Evolutionary conservation across 2,329 filamentous ascomycete genomes (phyloP).

Genomic region (Colletotrichum caudatum): DNA sequence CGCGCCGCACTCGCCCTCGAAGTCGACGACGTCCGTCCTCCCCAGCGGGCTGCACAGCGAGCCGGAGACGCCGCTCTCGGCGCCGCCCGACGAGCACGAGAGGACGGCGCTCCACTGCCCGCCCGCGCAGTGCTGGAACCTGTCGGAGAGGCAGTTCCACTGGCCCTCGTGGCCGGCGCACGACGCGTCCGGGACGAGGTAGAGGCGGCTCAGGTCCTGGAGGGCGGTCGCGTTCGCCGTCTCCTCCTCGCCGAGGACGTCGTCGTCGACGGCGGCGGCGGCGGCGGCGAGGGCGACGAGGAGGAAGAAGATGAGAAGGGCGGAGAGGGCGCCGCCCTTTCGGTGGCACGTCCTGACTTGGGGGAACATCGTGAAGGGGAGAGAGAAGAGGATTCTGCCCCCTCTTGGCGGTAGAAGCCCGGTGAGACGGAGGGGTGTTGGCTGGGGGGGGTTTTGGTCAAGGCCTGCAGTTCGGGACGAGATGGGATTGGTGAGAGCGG

Average conservation of each 20-base stretch:
- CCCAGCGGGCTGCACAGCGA: constrained; percentile 29
- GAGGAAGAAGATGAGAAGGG: constrained; percentile 21
- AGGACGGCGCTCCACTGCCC: constrained; percentile 58
- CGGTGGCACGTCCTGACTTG: neutral
- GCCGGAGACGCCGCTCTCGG: no score
- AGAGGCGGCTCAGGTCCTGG: constrained; percentile 39
- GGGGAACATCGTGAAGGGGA: constrained; percentile 2
- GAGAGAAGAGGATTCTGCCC: neutral
- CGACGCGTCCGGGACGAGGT: constrained; percentile 51
- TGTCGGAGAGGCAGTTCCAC: constrained; percentile 65
- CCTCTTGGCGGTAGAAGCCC: no score
- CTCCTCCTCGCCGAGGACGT: neutral
- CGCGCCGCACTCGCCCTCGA: constrained; percentile 30
- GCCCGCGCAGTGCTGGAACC: constrained; percentile 63
- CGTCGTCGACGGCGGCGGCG: neutral
- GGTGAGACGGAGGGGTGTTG: no score
- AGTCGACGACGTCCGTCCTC: constrained; percentile 33
- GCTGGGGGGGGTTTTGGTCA: no score
- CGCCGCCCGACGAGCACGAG: constrained; percentile 9
- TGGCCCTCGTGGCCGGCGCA: constrained; percentile 61
- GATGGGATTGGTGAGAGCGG: neutral
- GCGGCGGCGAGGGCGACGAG: constrained; percentile 34
- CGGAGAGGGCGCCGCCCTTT: constrained; percentile 9
- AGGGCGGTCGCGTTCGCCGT: neutral
- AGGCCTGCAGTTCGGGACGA: no score